Conservation (phyloP, 163 green algal species). For the Volvox carteri region DNA sequence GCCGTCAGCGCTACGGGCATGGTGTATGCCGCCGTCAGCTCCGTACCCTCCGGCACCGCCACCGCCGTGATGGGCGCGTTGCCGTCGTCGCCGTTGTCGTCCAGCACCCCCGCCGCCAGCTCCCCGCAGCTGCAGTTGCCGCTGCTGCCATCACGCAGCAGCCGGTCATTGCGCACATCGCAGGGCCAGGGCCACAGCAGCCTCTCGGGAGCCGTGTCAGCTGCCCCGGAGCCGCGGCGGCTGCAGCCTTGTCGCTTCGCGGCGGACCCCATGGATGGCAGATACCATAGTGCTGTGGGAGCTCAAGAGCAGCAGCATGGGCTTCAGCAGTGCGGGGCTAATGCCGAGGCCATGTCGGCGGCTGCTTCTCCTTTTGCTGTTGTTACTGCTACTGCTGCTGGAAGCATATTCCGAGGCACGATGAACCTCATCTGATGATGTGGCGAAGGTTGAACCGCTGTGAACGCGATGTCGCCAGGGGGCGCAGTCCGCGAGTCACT, state of each 20-base stretch:
- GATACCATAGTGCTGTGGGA: background rate
- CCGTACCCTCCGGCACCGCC: background rate
- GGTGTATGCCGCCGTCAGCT: background rate
- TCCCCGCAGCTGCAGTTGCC: background rate
- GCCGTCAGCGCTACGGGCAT: background rate
- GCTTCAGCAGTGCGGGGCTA: background rate
- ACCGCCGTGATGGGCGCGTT: background rate
- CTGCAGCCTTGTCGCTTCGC: conserved; percentile 5
- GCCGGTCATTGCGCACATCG: background rate
- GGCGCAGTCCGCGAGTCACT: background rate
- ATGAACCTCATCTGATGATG: conserved; percentile 7
- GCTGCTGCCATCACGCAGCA: background rate
- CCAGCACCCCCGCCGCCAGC: background rate
- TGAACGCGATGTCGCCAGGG: background rate
- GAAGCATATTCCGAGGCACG: background rate
- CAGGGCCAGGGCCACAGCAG: no score
- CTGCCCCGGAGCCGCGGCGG: background rate
- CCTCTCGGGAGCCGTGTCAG: background rate
- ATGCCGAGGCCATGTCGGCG: background rate
- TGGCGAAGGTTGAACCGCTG: background rate
- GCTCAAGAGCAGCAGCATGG: background rate
- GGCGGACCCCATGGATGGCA: no score
- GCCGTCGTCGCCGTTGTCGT: background rate
- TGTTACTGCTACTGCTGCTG: no score
- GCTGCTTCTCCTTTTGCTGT: background rate